Percentiles rank a stretch among this genome's conserved stretches.
These are phyloP conservation scores for Trypanosoma mega DNA, from an alignment of 208 protist species.

Conservation along the genomic window DNA sequence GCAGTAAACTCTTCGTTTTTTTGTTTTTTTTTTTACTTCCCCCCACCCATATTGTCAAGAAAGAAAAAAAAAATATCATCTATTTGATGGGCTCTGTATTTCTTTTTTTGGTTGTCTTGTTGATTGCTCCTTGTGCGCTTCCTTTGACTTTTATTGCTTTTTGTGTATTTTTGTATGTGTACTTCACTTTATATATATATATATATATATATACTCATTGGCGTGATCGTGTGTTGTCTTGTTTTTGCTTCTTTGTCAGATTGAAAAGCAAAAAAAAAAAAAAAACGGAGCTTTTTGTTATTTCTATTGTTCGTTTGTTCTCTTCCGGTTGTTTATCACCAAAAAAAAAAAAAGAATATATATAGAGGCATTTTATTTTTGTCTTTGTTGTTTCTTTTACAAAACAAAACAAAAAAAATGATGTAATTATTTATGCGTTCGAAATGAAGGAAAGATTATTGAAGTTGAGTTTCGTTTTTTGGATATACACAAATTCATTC, in stretches of 20 bases:
- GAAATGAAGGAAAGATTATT: no score
- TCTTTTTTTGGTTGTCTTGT: no score
- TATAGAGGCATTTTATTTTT: neutral
- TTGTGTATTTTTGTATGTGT: neutral
- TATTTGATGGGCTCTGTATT: no score
- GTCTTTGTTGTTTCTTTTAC: slow-evolving; percentile 6
- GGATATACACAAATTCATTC: no score
- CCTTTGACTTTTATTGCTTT: neutral
- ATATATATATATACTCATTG: neutral
- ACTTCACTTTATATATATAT: slow-evolving; percentile 3
- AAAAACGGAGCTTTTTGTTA: no score
- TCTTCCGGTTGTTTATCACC: neutral
- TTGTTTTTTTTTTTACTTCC: no score
- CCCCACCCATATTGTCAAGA: no score
- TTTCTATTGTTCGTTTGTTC: neutral
- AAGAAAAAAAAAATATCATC: no score
- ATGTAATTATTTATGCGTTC: no score
- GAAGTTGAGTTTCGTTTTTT: no score
- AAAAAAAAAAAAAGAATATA: slow-evolving; percentile 16
- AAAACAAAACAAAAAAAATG: no score
- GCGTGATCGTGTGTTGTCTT: neutral
- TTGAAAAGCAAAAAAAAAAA: neutral
- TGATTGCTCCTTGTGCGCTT: neutral
- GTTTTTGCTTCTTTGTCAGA: neutral
- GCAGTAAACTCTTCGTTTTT: no score